These are phyloP conservation scores for Elasticomyces elasticus DNA, from an alignment of 495 filamentous ascomycete genomes.

Conservation along the genomic window DNA sequence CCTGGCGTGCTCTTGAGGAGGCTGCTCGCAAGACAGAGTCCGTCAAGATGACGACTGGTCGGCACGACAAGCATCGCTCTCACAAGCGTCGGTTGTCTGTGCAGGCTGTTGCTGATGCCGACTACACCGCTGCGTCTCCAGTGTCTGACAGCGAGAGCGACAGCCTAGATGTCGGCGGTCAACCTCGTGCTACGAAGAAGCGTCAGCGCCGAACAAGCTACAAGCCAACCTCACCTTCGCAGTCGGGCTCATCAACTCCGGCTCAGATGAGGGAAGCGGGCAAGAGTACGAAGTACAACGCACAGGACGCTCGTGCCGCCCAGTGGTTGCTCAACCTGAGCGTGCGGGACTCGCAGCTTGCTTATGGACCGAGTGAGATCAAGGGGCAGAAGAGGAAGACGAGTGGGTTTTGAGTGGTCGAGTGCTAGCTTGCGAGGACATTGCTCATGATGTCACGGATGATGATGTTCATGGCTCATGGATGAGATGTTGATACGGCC, in stretches of 20 bases:
- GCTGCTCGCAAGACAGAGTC: not conserved
- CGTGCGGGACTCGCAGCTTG: slow-evolving; percentile 2
- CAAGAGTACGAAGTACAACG: slow-evolving; percentile 5
- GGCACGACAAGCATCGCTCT: slow-evolving; percentile 8
- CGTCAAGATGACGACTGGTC: not conserved
- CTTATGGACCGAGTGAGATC: not conserved
- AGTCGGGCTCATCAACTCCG: not conserved
- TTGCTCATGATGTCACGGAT: not conserved
- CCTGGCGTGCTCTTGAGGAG: not conserved
- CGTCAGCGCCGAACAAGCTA: not conserved
- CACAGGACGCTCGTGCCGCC: slow-evolving; percentile 11
- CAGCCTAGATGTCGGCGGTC: not conserved
- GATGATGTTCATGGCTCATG: not conserved
- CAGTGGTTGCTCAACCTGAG: slow-evolving; percentile 8
- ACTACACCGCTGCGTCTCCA: not conserved
- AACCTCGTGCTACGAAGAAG: not conserved
- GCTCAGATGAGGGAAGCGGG: not conserved
- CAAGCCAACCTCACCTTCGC: not conserved
- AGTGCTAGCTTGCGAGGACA: not conserved
- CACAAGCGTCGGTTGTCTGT: slow-evolving; percentile 9
- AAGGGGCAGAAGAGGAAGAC: not conserved
- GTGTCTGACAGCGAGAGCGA: not conserved
- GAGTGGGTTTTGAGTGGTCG: not conserved
- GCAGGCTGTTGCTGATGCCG: not conserved
- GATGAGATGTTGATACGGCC: not conserved